Evolutionary conservation across 2,329 filamentous ascomycete species (phyloP).

Genomic region (Nakataea oryzae): DNA sequence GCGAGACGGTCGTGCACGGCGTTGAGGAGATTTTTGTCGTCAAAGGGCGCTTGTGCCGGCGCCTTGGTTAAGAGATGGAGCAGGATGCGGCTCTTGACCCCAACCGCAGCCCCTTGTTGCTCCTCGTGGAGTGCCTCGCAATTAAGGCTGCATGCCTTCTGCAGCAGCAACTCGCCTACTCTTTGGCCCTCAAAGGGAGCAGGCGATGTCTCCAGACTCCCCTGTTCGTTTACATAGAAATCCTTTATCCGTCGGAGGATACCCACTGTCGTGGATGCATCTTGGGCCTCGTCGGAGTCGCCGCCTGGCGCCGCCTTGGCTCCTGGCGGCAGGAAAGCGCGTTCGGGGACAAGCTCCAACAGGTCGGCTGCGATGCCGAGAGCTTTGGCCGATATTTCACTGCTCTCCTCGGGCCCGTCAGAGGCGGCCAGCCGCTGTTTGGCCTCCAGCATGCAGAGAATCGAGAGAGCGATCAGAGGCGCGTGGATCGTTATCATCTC

Average conservation of each 20-base stretch:
- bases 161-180: slow-evolving; percentile 52
- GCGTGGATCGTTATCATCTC: slow-evolving; percentile 88
- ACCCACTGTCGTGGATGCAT: slow-evolving; percentile 19
- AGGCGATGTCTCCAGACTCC: slow-evolving; percentile 51
- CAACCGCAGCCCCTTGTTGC: slow-evolving; percentile 34
- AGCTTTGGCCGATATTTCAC: slow-evolving; percentile 18
- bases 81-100: slow-evolving; percentile 48
- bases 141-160: slow-evolving; percentile 44
- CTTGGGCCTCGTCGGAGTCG: slow-evolving; percentile 13
- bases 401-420: slow-evolving; percentile 7
- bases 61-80: slow-evolving; percentile 45
- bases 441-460: slow-evolving; percentile 47
- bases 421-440: slow-evolving; percentile 21
- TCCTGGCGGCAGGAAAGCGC: slow-evolving; percentile 38
- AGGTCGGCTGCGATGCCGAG: slow-evolving; percentile 43
- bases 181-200: slow-evolving; percentile 47
- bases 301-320: slow-evolving; percentile 4
- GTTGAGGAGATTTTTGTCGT: slow-evolving; percentile 35
- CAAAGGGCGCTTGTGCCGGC: slow-evolving; percentile 30
- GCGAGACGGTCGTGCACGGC: slow-evolving; percentile 39
- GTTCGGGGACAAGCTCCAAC: slow-evolving; percentile 53
- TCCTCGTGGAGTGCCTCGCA: slow-evolving; percentile 33
- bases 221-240: slow-evolving; percentile 63
- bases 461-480: slow-evolving; percentile 61
- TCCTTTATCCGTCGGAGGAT: slow-evolving; percentile 49